A percentile compares a stretch with the other conserved stretches of the same genome.
Conservation (phyloP, 1,284 basidiomycete genomes). For the Lignosus rhinocerotis region DNA sequence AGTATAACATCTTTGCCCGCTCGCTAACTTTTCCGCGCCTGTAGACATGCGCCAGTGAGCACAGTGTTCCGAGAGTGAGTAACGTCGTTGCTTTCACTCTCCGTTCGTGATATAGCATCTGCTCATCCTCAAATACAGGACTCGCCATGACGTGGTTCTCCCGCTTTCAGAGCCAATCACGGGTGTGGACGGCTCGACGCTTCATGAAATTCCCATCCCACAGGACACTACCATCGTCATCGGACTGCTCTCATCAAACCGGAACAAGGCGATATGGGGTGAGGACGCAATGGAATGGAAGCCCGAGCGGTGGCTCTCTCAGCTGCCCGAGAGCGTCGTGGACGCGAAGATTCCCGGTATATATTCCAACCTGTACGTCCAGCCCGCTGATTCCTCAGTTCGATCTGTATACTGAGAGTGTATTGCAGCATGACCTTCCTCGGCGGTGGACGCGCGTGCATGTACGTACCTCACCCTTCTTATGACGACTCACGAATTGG, state of each 20-base stretch:
- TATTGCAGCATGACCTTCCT: not conserved
- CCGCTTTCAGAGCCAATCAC: slow-evolving; percentile 26
- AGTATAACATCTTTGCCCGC: not conserved
- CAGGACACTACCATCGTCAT: slow-evolving; percentile 49
- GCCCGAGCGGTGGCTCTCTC: slow-evolving; percentile 35
- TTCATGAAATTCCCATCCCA: slow-evolving; percentile 39
- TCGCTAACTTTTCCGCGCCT: not conserved
- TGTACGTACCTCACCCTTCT: not conserved
- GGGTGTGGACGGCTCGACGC: slow-evolving; percentile 30
- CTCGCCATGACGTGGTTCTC: slow-evolving; percentile 21
- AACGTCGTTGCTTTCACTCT: slow-evolving; percentile 9
- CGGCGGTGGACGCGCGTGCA: not conserved
- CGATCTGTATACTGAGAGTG: not conserved
- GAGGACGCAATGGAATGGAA: slow-evolving; percentile 53
- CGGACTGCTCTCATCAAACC: slow-evolving; percentile 50
- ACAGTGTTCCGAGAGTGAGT: slow-evolving; percentile 17
- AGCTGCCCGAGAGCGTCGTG: slow-evolving; percentile 18
- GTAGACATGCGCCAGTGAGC: slow-evolving; percentile 10
- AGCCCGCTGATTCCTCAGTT: no score
- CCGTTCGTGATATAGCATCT: not conserved
- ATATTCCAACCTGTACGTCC: slow-evolving; percentile 10
- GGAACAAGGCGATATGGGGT: slow-evolving; percentile 52
- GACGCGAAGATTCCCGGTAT: slow-evolving; percentile 24
- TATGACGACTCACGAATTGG: not conserved
- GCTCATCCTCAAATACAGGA: slow-evolving; percentile 10